A percentile compares a stretch with the other conserved stretches of the same genome.
Conservation (phyloP, 1,139 yeast genomes). For the Wickerhamomyces sp. region DNA sequence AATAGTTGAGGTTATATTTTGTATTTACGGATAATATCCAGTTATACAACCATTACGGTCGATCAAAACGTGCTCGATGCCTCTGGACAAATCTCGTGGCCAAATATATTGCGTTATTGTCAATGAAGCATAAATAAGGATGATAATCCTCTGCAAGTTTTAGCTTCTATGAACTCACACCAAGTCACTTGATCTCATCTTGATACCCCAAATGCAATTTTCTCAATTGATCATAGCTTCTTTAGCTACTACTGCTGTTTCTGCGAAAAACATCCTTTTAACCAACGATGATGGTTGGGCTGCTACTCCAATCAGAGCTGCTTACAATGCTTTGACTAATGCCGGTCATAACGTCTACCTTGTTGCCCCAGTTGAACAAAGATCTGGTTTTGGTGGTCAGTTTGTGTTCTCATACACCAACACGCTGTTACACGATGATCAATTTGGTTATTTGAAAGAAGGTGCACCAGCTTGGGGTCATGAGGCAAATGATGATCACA, state of each 20-base stretch:
- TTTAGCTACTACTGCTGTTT: conserved; percentile 9
- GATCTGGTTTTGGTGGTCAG: conserved; percentile 57
- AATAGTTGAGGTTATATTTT: too few relatives aligned
- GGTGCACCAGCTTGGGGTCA: conserved; percentile 45
- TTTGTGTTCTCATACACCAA: conserved; percentile 42
- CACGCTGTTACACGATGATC: conserved; percentile 31
- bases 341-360: conserved; percentile 54
- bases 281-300: conserved; percentile 62
- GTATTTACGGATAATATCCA: too few relatives aligned
- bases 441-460: conserved; percentile 34
- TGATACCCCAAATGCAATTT: conserved; percentile 6
- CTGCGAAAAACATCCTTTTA: conserved; percentile 43
- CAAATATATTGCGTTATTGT: too few relatives aligned
- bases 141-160: too few relatives aligned
- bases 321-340: conserved; percentile 47
- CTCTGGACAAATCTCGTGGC: too few relatives aligned
- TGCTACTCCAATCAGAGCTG: conserved; percentile 56
- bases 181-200: not conserved
- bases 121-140: too few relatives aligned
- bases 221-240: conserved; percentile 3
- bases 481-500: conserved; percentile 33
- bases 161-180: too few relatives aligned
- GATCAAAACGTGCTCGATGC: too few relatives aligned
- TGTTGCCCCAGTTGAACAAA: conserved; percentile 56
- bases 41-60: too few relatives aligned